These are phyloP conservation scores for Venturia oleaginea DNA, from an alignment of 2,329 filamentous ascomycete genomes.

Conservation along the genomic window DNA sequence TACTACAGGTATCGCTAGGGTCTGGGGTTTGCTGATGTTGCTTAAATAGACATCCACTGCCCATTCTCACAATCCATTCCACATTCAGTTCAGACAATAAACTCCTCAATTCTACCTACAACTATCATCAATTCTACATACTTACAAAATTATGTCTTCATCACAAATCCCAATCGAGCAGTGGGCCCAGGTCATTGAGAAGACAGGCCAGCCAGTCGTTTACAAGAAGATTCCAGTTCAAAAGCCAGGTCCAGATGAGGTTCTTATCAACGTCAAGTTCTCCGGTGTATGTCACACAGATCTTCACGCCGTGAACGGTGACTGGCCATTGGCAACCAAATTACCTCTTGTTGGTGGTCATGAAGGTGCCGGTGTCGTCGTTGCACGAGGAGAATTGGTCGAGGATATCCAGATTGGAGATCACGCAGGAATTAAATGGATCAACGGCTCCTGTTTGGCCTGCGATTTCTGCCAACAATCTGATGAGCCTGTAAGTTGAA, in stretches of 20 bases:
- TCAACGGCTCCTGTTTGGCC: slow-evolving; percentile 75
- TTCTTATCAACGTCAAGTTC: slow-evolving; percentile 85
- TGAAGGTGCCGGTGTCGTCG: slow-evolving; percentile 72
- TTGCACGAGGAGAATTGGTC: slow-evolving; percentile 69
- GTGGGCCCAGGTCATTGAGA: slow-evolving; percentile 85
- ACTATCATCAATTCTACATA: not conserved
- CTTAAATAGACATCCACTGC: not conserved
- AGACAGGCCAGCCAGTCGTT: slow-evolving; percentile 59
- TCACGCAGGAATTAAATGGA: slow-evolving; percentile 74
- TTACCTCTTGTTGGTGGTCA: slow-evolving; percentile 76
- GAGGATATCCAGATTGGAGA: slow-evolving; percentile 73
- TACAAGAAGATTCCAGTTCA: slow-evolving; percentile 78
- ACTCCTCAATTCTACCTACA: not conserved
- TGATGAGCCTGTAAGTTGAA: slow-evolving; percentile 53
- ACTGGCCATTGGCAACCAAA: slow-evolving; percentile 81
- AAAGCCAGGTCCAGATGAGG: slow-evolving; percentile 77
- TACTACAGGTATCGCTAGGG: not conserved
- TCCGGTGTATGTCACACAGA: slow-evolving; percentile 89
- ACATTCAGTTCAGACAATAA: not conserved
- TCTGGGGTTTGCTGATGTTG: not conserved
- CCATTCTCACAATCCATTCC: not conserved
- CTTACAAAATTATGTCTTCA: not conserved
- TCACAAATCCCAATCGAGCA: slow-evolving; percentile 41
- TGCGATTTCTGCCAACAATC: slow-evolving; percentile 75
- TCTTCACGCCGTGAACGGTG: slow-evolving; percentile 70